These are phyloP conservation scores for Hanseniaspora pseudoguilliermondii DNA, from an alignment of 805 yeast species.

Conservation along the genomic window DNA sequence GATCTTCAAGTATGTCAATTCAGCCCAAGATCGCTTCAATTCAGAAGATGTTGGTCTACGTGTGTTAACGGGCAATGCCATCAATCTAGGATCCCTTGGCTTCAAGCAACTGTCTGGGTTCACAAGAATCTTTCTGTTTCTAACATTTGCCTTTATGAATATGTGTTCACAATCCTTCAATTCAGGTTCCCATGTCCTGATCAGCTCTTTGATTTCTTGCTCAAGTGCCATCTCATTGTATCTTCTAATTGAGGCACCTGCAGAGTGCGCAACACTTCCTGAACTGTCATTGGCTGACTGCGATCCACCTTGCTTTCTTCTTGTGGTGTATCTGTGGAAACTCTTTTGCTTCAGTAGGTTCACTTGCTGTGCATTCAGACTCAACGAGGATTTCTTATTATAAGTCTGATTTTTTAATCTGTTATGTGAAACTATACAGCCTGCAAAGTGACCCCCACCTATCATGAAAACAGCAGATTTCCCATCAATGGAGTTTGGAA, in stretches of 20 bases:
- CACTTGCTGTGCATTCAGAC: slow-evolving; percentile 50
- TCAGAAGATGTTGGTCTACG: slow-evolving; percentile 74
- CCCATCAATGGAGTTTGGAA: slow-evolving; percentile 19
- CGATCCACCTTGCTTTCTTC: slow-evolving; percentile 95
- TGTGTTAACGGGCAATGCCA: slow-evolving; percentile 77
- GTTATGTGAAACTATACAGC: slow-evolving; percentile 72
- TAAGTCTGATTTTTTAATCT: slow-evolving; percentile 47
- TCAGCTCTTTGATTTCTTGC: slow-evolving; percentile 59
- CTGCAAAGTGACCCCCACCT: slow-evolving; percentile 98
- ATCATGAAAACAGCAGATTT: slow-evolving; percentile 79
- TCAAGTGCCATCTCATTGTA: slow-evolving; percentile 76
- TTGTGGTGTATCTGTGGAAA: slow-evolving; percentile 86
- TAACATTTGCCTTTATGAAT: slow-evolving; percentile 61
- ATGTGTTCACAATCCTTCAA: slow-evolving; percentile 54
- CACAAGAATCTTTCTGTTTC: slow-evolving; percentile 50
- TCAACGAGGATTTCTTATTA: slow-evolving; percentile 34
- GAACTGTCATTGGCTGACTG: slow-evolving; percentile 88
- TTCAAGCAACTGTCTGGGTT: slow-evolving; percentile 46
- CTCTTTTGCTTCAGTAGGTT: slow-evolving; percentile 64
- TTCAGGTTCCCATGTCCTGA: slow-evolving; percentile 51
- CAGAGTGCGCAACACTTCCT: slow-evolving; percentile 90
- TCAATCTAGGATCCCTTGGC: slow-evolving; percentile 48
- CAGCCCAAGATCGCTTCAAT: slow-evolving; percentile 72
- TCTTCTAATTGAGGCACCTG: slow-evolving; percentile 82
- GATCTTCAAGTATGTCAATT: slow-evolving; percentile 47